These are phyloP conservation scores for Lasiosphaeris hirsuta DNA, from an alignment of 495 filamentous ascomycete genomes.

Conservation along the genomic window DNA sequence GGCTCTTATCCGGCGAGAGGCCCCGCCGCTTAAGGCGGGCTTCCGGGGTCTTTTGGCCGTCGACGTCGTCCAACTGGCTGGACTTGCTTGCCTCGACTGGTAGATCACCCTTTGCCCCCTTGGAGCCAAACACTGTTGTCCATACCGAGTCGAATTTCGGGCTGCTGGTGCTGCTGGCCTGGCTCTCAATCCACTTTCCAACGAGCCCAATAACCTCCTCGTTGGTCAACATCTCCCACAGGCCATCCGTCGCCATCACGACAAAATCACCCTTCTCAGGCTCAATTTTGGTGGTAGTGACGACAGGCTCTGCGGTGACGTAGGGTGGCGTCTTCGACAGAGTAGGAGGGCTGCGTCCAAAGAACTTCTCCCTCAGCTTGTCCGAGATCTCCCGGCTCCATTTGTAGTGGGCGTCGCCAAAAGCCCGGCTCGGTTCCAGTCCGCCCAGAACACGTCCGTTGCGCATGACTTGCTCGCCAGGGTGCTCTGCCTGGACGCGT, in stretches of 20 bases:
- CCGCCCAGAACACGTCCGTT: conserved; percentile 90
- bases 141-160: conserved; percentile 48
- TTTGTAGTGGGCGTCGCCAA: conserved; percentile 96
- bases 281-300: conserved; percentile 93
- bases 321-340: conserved; percentile 89
- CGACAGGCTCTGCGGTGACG: conserved; percentile 91
- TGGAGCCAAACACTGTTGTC: conserved; percentile 54
- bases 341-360: conserved; percentile 69
- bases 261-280: conserved; percentile 91
- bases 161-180: conserved; percentile 42
- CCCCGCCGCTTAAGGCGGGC: conserved; percentile 85
- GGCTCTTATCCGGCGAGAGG: conserved; percentile 61
- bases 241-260: conserved; percentile 92
- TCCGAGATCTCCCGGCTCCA: conserved; percentile 83
- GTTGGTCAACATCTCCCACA: conserved; percentile 99
- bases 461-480: conserved; percentile 75
- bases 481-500: conserved; percentile 79
- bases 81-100: conserved; percentile 50
- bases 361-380: conserved; percentile 77
- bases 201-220: conserved; percentile 97
- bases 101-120: conserved; percentile 37
- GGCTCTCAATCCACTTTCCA: conserved; percentile 90
- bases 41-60: conserved; percentile 62
- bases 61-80: conserved; percentile 29
- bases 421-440: conserved; percentile 87